Percentiles rank a stretch among this genome's conserved stretches.
Conservation (phyloP, 306 rosid species). For the Hippophae rhamnoides region DNA sequence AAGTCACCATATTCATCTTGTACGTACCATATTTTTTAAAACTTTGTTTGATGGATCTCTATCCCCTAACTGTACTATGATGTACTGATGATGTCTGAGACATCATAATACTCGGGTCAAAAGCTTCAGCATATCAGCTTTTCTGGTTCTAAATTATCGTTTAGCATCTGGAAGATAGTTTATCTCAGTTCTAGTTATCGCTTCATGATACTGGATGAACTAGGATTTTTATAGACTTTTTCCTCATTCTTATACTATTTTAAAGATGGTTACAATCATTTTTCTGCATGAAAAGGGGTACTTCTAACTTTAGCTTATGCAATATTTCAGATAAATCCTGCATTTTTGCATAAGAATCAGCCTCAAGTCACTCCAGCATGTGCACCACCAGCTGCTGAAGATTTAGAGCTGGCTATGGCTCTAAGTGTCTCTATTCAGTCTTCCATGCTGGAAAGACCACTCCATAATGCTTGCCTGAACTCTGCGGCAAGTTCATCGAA, state of each 20-base stretch:
- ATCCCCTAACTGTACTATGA: too few species aligned
- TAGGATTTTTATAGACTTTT: not conserved
- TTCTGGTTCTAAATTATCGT: too few species aligned
- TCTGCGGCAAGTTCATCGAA: constrained; percentile 53
- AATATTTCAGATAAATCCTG: constrained; percentile 48
- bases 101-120: too few species aligned
- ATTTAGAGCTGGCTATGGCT: constrained; percentile 59
- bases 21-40: too few species aligned
- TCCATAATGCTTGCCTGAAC: constrained; percentile 31
- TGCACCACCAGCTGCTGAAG: constrained; percentile 71
- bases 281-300: constrained; percentile 1
- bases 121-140: too few species aligned
- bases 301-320: constrained; percentile 10
- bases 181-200: not conserved
- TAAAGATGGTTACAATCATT: not conserved
- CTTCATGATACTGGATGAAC: not conserved
- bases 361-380: constrained; percentile 43
- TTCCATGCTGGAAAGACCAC: constrained; percentile 44
- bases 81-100: not conserved
- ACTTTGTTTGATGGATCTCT: too few species aligned
- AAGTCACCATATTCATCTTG: too few species aligned
- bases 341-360: constrained; percentile 48
- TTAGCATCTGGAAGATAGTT: not conserved
- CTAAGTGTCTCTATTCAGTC: constrained; percentile 60
- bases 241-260: not conserved